These are phyloP conservation scores for Platanus orientalis DNA, from an alignment of 164 flowering plant genomes.

Conservation along the genomic window DNA sequence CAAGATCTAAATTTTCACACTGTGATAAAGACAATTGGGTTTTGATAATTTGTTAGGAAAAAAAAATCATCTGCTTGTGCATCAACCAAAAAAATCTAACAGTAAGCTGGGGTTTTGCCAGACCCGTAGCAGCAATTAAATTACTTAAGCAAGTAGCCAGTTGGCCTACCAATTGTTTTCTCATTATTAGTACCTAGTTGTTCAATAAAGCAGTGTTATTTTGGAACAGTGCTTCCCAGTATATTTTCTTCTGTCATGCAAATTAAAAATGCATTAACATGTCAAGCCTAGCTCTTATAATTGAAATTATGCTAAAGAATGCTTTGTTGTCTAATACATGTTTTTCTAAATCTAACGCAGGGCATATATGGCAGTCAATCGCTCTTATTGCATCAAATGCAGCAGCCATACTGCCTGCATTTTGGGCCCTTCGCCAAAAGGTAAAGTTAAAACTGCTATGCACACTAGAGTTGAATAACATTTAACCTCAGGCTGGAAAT, in stretches of 20 bases:
- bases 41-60: too few species aligned
- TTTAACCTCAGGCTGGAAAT: neutral
- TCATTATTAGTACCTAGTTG: neutral
- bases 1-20: too few species aligned
- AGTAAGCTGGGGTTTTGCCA: too few species aligned
- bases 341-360: constrained; percentile 40
- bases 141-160: too few species aligned
- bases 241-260: neutral
- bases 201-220: neutral
- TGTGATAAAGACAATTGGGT: too few species aligned
- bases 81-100: too few species aligned
- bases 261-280: neutral
- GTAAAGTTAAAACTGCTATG: constrained; percentile 24
- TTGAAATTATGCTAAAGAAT: too few species aligned
- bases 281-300: too few species aligned
- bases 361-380: constrained; percentile 72
- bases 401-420: constrained; percentile 89
- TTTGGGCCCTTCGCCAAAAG: constrained; percentile 79
- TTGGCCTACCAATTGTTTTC: neutral
- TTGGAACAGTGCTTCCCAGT: neutral
- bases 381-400: constrained; percentile 89
- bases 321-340: neutral
- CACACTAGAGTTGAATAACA: too few species aligned
- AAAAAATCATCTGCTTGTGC: too few species aligned
- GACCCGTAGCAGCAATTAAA: neutral